Conservation (phyloP, 169 alveolate genomes). For the Plasmodium berghei region DNA sequence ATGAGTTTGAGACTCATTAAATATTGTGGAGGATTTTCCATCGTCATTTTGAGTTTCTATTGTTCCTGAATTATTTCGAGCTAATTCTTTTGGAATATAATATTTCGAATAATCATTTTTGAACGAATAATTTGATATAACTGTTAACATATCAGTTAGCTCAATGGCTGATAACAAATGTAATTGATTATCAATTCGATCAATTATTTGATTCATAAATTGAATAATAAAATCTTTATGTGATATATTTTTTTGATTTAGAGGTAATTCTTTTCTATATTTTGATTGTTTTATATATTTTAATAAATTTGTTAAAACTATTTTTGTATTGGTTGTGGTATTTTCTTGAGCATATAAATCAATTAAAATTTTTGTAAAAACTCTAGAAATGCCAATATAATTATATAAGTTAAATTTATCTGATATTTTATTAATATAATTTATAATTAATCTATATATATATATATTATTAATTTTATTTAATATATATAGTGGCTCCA, state of each 20-base stretch:
- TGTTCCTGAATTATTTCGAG: not conserved
- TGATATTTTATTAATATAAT: conserved; percentile 29
- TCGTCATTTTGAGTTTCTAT: not conserved
- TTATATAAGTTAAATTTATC: conserved; percentile 58
- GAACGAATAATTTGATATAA: conserved; percentile 57
- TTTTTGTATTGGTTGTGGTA: not conserved
- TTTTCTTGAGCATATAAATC: conserved; percentile 36
- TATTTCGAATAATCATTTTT: conserved; percentile 36
- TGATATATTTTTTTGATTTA: conserved; percentile 35
- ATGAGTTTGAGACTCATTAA: conserved; percentile 1
- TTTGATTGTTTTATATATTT: conserved; percentile 38
- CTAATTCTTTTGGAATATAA: not conserved
- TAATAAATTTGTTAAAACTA: conserved; percentile 19
- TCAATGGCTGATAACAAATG: conserved; percentile 66
- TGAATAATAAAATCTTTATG: conserved; percentile 36
- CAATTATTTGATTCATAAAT: conserved; percentile 40
- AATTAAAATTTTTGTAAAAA: conserved; percentile 56
- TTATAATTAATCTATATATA: conserved; percentile 66
- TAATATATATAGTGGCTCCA: conserved; percentile 59
- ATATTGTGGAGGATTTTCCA: not conserved
- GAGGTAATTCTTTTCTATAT: conserved; percentile 39
- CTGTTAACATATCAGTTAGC: conserved; percentile 65
- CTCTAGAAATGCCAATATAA: conserved; percentile 65
- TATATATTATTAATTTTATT: conserved; percentile 42
- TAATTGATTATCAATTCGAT: conserved; percentile 25